Evolutionary conservation across 2,329 filamentous ascomycete species (phyloP).

Genomic region (Aspergillus ochraceus): DNA sequence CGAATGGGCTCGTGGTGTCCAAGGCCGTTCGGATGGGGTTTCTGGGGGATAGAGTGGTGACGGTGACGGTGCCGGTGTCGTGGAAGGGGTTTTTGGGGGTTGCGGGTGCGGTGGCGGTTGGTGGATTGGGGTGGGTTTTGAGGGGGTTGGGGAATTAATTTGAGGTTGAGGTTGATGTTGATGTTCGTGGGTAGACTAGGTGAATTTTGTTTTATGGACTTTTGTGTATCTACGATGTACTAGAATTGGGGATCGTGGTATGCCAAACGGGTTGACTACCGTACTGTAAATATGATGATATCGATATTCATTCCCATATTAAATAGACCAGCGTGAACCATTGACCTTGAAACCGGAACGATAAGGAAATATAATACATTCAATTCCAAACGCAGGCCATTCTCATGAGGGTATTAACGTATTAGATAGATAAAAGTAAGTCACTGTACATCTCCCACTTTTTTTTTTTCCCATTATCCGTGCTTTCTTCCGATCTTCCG

Average conservation of each 20-base stretch:
- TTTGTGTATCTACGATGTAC: too few species aligned
- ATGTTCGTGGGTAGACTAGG: too few species aligned
- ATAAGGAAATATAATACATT: neutral
- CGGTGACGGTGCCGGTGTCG: neutral
- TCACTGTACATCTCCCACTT: neutral
- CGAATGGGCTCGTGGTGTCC: neutral
- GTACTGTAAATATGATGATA: too few species aligned
- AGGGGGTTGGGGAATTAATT: too few species aligned
- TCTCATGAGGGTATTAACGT: neutral
- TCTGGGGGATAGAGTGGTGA: neutral
- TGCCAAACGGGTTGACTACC: too few species aligned
- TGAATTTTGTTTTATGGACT: too few species aligned
- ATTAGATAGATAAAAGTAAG: neutral
- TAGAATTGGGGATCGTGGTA: too few species aligned
- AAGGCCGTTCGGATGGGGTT: neutral
- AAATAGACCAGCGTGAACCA: too few species aligned
- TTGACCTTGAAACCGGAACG: neutral
- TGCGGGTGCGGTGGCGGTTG: neutral
- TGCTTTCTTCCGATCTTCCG: neutral
- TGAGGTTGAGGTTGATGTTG: too few species aligned
- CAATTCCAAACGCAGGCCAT: neutral
- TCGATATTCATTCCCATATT: too few species aligned
- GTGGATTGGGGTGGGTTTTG: neutral
- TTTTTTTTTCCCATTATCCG: neutral
- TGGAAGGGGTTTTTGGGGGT: neutral